phyloP scores from a whole-genome alignment of 2,329 filamentous ascomycete genomes.

The Sarocladium oryzae region DNA sequence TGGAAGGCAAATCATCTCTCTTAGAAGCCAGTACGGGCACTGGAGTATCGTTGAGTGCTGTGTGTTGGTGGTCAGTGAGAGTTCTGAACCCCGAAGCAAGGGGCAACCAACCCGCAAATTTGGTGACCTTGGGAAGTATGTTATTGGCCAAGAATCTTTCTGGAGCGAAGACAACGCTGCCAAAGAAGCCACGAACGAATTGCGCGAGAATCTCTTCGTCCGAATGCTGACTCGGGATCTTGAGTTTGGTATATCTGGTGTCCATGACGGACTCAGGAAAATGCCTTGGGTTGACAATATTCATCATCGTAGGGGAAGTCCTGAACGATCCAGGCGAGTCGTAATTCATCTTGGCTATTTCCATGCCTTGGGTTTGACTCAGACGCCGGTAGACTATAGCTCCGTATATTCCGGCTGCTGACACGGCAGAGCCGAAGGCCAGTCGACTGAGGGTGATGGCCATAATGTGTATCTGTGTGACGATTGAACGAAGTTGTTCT shows the following conservation, averaged over 20 bases:
- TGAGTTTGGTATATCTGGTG: background rate
- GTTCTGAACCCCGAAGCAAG: background rate
- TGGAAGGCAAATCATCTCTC: background rate
- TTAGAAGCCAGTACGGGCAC: background rate
- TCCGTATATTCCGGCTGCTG: background rate
- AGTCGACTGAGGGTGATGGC: background rate
- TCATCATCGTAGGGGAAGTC: background rate
- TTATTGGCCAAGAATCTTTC: background rate
- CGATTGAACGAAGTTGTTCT: no score
- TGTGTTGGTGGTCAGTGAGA: background rate
- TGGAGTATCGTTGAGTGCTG: background rate
- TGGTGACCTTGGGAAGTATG: background rate
- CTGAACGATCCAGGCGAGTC: background rate
- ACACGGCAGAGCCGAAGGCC: background rate
- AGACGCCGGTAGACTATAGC: background rate
- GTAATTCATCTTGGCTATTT: background rate
- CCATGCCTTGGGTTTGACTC: background rate
- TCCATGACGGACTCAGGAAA: background rate
- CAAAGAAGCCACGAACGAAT: background rate
- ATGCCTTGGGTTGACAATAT: slow-evolving; percentile 1
- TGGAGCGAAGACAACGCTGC: background rate
- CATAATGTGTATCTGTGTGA: no score
- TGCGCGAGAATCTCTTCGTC: slow-evolving; percentile 2
- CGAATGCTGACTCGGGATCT: background rate
- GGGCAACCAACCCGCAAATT: background rate